Conservation (phyloP, 257 asterid species). For the Euphrasia confusa region DNA sequence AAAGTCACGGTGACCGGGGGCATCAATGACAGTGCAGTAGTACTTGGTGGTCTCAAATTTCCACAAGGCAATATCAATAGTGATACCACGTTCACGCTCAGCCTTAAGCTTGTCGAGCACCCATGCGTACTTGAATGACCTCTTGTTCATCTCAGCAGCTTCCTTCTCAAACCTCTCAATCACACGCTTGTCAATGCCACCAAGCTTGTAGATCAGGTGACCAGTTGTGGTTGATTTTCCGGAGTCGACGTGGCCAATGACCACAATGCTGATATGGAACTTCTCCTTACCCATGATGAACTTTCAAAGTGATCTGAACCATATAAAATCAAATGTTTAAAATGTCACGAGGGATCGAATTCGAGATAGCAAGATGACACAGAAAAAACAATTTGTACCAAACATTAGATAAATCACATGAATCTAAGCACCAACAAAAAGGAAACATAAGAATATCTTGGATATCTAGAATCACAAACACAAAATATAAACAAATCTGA, state of each 20-base stretch:
- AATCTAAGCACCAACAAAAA: too few species aligned
- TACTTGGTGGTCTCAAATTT: conserved; percentile 86
- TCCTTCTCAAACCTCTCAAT: conserved; percentile 81
- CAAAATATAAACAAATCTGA: too few species aligned
- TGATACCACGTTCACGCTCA: conserved; percentile 87
- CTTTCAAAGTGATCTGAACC: too few species aligned
- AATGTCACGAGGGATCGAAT: too few species aligned
- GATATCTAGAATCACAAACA: too few species aligned
- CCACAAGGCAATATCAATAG: conserved; percentile 86
- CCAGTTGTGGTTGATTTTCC: conserved; percentile 63
- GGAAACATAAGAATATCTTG: too few species aligned
- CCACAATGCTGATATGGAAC: conserved; percentile 53
- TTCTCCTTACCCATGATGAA: conserved; percentile 50
- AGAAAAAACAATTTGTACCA: too few species aligned
- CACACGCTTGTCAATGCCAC: conserved; percentile 68
- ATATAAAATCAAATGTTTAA: too few species aligned
- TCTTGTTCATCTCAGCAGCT: conserved; percentile 87
- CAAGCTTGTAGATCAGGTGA: conserved; percentile 65
- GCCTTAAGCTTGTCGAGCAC: conserved; percentile 90
- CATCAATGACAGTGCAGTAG: conserved; percentile 86
- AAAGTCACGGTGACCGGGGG: conserved; percentile 85
- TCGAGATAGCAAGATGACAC: too few species aligned
- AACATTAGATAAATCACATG: too few species aligned
- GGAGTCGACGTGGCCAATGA: conserved; percentile 65
- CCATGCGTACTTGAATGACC: conserved; percentile 89